These are phyloP conservation scores for Scalesia atractyloides DNA, from an alignment of 129 eudicot genomes.

Conservation along the genomic window DNA sequence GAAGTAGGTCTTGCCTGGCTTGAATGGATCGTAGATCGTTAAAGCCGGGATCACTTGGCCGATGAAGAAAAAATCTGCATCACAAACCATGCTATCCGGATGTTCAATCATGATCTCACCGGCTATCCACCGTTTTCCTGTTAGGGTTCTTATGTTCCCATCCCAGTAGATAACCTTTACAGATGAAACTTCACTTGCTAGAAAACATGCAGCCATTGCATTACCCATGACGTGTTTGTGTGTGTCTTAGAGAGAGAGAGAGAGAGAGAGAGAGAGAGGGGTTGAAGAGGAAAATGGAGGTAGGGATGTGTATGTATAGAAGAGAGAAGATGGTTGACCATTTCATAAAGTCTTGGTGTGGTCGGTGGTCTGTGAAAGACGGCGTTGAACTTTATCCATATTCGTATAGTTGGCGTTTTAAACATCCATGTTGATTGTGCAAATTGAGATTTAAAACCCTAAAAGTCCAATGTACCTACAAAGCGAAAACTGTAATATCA, in stretches of 20 bases:
- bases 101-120: constrained; percentile 91
- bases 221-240: constrained; percentile 35
- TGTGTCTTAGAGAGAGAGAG: not conserved
- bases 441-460: not conserved
- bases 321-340: constrained; percentile 16
- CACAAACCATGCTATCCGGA: constrained; percentile 76
- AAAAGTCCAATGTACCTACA: not conserved
- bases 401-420: not conserved
- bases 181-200: constrained; percentile 1
- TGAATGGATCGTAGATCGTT: constrained; percentile 50
- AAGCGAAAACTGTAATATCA: not conserved
- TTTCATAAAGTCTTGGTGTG: constrained; percentile 12
- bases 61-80: constrained; percentile 64
- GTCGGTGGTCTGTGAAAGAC: constrained; percentile 21
- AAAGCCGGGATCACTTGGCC: constrained; percentile 61
- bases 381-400: not conserved
- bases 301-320: constrained; percentile 1
- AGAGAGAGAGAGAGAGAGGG: not conserved
- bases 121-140: constrained; percentile 38
- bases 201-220: constrained; percentile 23
- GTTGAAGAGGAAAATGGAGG: not conserved
- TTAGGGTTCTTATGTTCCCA: constrained; percentile 41
- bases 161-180: constrained; percentile 47
- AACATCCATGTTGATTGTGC: not conserved
- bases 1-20: constrained; percentile 52